Evolutionary conservation across 169 alveolate genomes (phyloP).

Genomic region (Eimeria acervulina): DNA sequence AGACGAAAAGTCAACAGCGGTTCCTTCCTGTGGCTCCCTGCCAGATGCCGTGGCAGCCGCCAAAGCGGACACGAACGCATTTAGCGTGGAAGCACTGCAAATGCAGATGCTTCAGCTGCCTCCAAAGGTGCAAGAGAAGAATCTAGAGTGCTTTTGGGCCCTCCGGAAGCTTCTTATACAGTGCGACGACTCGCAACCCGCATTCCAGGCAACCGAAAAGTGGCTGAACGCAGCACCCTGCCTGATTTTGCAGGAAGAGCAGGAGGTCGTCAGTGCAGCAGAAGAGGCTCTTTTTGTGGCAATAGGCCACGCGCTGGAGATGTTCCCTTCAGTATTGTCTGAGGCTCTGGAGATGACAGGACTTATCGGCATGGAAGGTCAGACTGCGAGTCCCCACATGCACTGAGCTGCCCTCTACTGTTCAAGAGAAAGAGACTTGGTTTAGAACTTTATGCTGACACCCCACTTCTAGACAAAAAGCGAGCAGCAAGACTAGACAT

Average conservation of each 20-base stretch:
- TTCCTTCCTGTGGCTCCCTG: background rate
- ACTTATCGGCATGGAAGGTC: conserved; percentile 12
- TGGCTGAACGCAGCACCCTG: background rate
- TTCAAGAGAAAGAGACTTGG: background rate
- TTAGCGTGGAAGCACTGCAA: conserved; percentile 22
- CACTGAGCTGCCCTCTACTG: background rate
- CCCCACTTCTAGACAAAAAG: background rate
- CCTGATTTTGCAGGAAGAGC: conserved; percentile 27
- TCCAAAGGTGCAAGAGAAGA: background rate
- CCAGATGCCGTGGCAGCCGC: conserved; percentile 47
- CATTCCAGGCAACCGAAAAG: background rate
- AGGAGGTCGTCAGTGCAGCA: background rate
- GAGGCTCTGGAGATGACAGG: conserved; percentile 69
- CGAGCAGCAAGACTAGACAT: background rate
- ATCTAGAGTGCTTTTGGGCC: conserved; percentile 5
- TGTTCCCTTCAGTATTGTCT: conserved; percentile 2
- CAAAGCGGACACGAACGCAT: conserved; percentile 10
- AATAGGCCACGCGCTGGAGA: conserved; percentile 9
- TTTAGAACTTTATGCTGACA: background rate
- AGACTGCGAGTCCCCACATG: background rate
- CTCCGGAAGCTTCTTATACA: conserved; percentile 1
- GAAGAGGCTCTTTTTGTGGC: background rate
- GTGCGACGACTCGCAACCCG: conserved; percentile 30
- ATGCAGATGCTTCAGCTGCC: background rate
- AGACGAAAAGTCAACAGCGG: background rate